Base-by-base conservation (phyloP, 352 stramenopile genomes). In the Globisporangium okanoganense region DNA sequence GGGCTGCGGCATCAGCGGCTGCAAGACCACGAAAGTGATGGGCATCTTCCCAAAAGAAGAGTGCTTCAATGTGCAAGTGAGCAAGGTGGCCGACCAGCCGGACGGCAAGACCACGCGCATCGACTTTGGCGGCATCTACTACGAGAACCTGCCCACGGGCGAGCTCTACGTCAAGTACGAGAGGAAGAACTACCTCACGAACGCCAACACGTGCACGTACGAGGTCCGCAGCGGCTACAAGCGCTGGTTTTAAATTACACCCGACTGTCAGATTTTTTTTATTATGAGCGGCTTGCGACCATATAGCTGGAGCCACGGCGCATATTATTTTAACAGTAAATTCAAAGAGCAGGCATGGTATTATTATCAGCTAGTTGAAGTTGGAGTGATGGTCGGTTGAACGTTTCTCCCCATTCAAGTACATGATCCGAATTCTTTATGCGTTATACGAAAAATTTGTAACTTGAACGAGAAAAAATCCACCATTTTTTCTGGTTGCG, bases 81-180 rank as follows among this genome's bases (percentile, higher is more conserved):
- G 65, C 29, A 75, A 75, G 35, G 22, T 24, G 27, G 58, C 72
- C 2, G 60, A 79, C 61, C 71, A 83, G 47, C 65, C 71, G 0
- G 76, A 83, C 38, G 71, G 69, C 24, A 57, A 62, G 24, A 75
- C 67, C 18, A 67, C 68, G 8, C 56, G 65, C 33, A 72, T 85
- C 31, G 60, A 78, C 61, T 86, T 83, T 69, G 76, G 76, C 20
- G 76, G 76, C 31, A 80, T 80, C 48, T 86, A 83, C 64, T 86
- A 82, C 58, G 74, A 81, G 49, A 66, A 82, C 41, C n/a, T 83
- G 25, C 76, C 76, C 0, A 59, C 55, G n/a, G 72, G 76, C 12
- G 74, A 83, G 44, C 72, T 86, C 45, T 86, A 84, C 61, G 68
- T 75, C 62, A 83, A 82, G 53, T 86, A 68, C 50, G 76, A 84